Conservation (phyloP, 345 rosid species). For the Hibiscus syriacus region DNA sequence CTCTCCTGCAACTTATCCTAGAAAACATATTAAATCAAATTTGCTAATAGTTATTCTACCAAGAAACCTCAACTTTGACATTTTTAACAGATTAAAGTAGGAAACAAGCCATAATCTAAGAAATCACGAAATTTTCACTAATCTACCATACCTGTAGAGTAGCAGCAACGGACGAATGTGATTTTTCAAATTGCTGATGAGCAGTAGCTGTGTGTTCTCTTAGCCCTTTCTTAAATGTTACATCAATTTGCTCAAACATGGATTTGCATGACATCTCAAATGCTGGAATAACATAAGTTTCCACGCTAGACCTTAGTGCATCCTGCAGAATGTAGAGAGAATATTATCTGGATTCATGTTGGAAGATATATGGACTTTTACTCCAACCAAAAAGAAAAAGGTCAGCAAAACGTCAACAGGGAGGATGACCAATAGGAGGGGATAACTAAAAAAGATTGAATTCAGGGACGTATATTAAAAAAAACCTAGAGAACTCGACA, state of each 20-base stretch:
- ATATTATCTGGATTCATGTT: not conserved
- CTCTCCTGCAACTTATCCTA: not conserved
- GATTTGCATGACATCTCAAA: constrained; percentile 75
- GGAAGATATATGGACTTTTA: not conserved
- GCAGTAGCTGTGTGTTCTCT: constrained; percentile 44
- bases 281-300: constrained; percentile 60
- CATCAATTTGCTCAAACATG: constrained; percentile 68
- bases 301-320: constrained; percentile 52
- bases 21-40: not conserved
- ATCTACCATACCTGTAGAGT: constrained; percentile 43
- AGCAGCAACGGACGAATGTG: constrained; percentile 54
- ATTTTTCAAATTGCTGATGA: constrained; percentile 62
- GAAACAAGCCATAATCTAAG: not conserved
- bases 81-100: not conserved
- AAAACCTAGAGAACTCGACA: not conserved
- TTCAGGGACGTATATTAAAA: not conserved
- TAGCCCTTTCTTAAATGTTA: constrained; percentile 53
- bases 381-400: not conserved
- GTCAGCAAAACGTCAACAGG: not conserved
- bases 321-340: constrained; percentile 50
- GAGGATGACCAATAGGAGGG: not conserved
- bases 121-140: not conserved
- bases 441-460: not conserved
- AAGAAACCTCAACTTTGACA: not conserved
- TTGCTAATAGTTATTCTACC: not conserved